Evolutionary conservation across 2,329 filamentous ascomycete genomes (phyloP).

Genomic region (Penicillium griseofulvum): DNA sequence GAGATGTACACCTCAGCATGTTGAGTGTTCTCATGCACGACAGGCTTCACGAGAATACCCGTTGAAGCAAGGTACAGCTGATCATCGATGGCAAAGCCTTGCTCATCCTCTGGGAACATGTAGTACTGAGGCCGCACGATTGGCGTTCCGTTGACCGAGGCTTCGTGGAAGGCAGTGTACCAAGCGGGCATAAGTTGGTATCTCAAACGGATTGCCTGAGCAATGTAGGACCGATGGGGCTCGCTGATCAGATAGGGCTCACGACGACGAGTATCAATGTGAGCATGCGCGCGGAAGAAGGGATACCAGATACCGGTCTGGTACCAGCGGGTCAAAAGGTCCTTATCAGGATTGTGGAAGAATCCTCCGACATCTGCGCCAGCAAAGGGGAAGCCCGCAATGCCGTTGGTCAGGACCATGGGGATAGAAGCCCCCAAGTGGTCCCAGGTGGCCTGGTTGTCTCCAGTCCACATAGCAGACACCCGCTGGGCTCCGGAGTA

Average conservation of each 20-base stretch:
- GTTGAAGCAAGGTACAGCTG: constrained; percentile 89
- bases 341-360: constrained; percentile 93
- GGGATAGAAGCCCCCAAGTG: constrained; percentile 86
- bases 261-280: constrained; percentile 90
- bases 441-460: constrained; percentile 91
- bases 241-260: constrained; percentile 88
- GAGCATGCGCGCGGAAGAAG: constrained; percentile 95
- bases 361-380: constrained; percentile 97
- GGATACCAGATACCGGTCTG: constrained; percentile 96
- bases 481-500: constrained; percentile 86
- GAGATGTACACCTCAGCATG: constrained; percentile 80
- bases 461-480: constrained; percentile 97
- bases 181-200: constrained; percentile 88
- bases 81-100: constrained; percentile 84
- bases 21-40: constrained; percentile 72
- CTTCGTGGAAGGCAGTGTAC: constrained; percentile 96
- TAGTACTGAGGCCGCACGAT: constrained; percentile 93
- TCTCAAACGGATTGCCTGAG: constrained; percentile 79
- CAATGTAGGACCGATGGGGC: constrained; percentile 81
- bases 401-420: constrained; percentile 90
- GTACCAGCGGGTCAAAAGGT: constrained; percentile 91
- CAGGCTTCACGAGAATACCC: constrained; percentile 87
- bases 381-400: constrained; percentile 88
- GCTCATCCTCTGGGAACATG: constrained; percentile 80
- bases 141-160: constrained; percentile 76